Evolutionary conservation across 73 alveolate species (phyloP).

Genomic region (Effrenium voratum): DNA sequence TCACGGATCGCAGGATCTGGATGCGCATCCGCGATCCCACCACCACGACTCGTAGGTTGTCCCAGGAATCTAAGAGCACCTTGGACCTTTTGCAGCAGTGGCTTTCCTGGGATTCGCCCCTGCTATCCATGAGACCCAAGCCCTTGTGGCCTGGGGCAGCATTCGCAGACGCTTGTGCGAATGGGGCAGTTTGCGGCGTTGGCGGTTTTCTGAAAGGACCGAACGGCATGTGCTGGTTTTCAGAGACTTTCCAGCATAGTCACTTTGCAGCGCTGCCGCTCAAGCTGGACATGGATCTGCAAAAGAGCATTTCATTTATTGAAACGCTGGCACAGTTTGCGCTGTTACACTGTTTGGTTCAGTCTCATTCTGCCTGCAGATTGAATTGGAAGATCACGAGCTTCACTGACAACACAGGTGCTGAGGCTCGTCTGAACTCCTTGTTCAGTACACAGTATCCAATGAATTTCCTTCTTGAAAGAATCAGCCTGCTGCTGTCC

Average conservation of each 20-base stretch:
- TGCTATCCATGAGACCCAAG: background rate
- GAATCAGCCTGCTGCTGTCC: background rate
- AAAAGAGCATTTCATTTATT: background rate
- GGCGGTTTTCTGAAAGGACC: background rate
- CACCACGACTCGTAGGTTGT: background rate
- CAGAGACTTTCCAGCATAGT: background rate
- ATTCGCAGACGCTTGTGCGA: background rate
- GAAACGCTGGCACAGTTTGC: background rate
- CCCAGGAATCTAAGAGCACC: background rate
- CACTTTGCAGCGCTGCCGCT: background rate
- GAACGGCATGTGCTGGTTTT: background rate
- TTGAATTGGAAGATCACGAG: background rate
- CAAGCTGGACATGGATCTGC: background rate
- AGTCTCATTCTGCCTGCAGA: too few relatives aligned
- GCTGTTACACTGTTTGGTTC: background rate
- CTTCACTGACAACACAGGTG: background rate
- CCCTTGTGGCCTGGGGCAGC: background rate
- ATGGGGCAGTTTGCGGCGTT: background rate
- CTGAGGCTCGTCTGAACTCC: background rate
- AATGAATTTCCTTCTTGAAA: background rate
- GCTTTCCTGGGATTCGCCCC: background rate
- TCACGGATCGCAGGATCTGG: background rate
- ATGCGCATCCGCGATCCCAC: background rate
- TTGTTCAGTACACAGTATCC: background rate
- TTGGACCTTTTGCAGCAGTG: background rate